Evolutionary conservation across 371 early-diverging fungal genomes (phyloP), one percentile per base, ranked within the genome.

Genomic region (Syncephalis plumigaleata): DNA sequence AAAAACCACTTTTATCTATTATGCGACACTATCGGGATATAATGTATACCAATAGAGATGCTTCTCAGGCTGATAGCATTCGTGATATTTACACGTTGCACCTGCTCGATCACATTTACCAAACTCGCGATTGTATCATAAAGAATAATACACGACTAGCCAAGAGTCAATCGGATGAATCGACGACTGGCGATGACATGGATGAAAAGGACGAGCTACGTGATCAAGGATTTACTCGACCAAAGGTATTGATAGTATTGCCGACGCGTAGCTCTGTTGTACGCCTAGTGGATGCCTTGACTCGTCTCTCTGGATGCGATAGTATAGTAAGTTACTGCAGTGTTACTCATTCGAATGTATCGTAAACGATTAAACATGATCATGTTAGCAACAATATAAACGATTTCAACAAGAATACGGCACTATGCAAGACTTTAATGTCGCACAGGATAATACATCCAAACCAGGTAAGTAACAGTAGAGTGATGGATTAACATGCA

Each of bases 201-300:
- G 54, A 54, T 46, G 67, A 68, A 45, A 42, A 65, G 55, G 59
- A 81, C 18, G 95, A 93, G 48, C 59, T 75, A 27, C 77, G 87
- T 15, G 98, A 98, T 56, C 93, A 91, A 58, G 94, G 94, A 20
- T 98, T 88, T 48, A 93, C 95, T 4, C 70, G 95, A 8, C 91
- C 98, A 9, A 83, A 80, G 47, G 90, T 92, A 1, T 63, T 98
- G 51, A 79, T 98, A 47, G 52, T 98, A 0, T 45, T 84, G 21
- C 98, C 98, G 0, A 87, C 89, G 63, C 75, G 85, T 54, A 86
- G 88, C 54, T 62, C 71, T 0, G 94, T 85, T 0, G 72, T 82
- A 38, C 75, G 84, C 38, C 57, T 94, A 21, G 78, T 95, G 7
- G 66, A 84, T 36, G 68, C 65, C 9, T 55, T 98, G 23, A 77